Evolutionary conservation across 2,329 filamentous ascomycete genomes (phyloP).

Genomic region (Trichoderma semiorbis): DNA sequence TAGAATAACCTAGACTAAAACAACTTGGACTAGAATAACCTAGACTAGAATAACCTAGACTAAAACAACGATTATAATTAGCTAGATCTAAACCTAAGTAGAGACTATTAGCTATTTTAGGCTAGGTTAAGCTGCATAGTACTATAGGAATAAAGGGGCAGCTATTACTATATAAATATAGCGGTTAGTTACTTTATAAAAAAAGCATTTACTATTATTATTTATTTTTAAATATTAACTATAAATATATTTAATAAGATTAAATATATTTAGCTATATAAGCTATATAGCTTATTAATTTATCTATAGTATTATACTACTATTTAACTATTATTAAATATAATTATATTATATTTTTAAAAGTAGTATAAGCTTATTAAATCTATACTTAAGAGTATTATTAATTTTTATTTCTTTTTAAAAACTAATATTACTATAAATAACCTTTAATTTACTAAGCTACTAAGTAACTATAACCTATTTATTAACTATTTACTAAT

Average conservation of each 20-base stretch:
- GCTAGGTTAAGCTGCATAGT: neutral
- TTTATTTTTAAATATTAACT: neutral
- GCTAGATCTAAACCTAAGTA: neutral
- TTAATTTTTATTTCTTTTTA: neutral
- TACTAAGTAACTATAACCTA: neutral
- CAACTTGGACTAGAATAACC: too few species aligned
- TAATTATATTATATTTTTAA: neutral
- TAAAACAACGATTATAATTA: neutral
- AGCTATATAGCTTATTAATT: neutral
- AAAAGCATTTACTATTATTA: neutral
- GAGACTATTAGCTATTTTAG: neutral
- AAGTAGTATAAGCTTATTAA: neutral
- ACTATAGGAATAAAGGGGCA: neutral
- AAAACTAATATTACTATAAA: neutral
- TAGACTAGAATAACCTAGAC: neutral
- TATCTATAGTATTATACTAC: neutral
- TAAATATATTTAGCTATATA: neutral
- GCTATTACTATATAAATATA: neutral
- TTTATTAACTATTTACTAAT: neutral
- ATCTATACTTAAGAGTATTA: neutral
- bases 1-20: too few species aligned
- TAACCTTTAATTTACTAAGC: neutral
- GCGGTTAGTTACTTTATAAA: neutral
- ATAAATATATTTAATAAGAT: neutral
- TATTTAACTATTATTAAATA: neutral